Evolutionary conservation across 208 protist species (phyloP).

Genomic region (Wallacemonas sp.): DNA sequence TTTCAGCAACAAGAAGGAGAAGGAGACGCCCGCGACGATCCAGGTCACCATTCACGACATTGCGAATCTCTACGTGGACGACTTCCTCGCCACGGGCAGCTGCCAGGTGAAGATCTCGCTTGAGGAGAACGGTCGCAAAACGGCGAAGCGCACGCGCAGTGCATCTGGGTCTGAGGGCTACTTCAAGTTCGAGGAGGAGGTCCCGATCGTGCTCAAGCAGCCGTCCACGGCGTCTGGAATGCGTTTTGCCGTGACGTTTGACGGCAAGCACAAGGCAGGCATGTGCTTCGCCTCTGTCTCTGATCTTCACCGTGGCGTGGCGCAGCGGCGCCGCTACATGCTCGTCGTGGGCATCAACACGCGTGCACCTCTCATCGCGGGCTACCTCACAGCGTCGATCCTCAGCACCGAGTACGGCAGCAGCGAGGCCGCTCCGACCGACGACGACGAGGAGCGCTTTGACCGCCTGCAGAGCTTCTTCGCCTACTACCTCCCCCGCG

Average conservation of each 20-base stretch:
- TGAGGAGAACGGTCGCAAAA: constrained; percentile 30
- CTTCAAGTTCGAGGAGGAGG: constrained; percentile 50
- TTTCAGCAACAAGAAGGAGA: constrained; percentile 11
- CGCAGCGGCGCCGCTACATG: constrained; percentile 62
- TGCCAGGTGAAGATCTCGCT: constrained; percentile 67
- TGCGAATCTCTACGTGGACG: constrained; percentile 45
- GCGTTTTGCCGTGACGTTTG: constrained; percentile 47
- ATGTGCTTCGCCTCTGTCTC: constrained; percentile 63
- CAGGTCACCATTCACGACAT: constrained; percentile 48
- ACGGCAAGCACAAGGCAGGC: constrained; percentile 43
- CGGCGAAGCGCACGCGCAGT: constrained; percentile 27
- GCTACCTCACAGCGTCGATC: constrained; percentile 66
- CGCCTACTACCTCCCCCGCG: constrained; percentile 64
- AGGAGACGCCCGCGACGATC: constrained; percentile 25
- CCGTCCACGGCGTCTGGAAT: constrained; percentile 41
- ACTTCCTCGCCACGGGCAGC: constrained; percentile 36
- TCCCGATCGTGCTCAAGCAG: constrained; percentile 48
- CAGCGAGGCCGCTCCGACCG: constrained; percentile 30
- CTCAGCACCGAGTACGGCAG: constrained; percentile 54
- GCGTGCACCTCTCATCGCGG: constrained; percentile 39
- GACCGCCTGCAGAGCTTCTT: constrained; percentile 60
- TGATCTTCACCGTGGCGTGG: constrained; percentile 51
- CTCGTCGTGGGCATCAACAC: constrained; percentile 52
- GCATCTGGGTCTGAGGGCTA: constrained; percentile 36
- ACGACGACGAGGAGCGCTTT: constrained; percentile 44